phyloP scores from a whole-genome alignment of 805 yeast genomes.

The Cyberlindnera subsufficiens region DNA sequence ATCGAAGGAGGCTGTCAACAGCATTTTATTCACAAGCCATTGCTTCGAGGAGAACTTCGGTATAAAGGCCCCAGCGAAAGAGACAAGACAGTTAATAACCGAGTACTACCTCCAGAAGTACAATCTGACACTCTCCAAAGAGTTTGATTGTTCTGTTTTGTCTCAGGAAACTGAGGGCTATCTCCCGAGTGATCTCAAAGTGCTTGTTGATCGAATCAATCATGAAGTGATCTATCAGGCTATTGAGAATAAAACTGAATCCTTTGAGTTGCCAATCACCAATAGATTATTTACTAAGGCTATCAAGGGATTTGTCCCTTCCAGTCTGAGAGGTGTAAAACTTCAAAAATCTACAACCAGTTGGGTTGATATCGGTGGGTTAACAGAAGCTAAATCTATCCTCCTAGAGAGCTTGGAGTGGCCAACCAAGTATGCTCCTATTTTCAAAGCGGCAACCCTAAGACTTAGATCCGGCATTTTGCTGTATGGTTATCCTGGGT shows the following conservation, averaged over 20 bases:
- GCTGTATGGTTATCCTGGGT: conserved; percentile 94
- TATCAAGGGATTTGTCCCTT: conserved; percentile 66
- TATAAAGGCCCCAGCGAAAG: conserved; percentile 65
- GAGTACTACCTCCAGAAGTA: conserved; percentile 19
- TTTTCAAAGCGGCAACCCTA: conserved; percentile 83
- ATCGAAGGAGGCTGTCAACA: conserved; percentile 61
- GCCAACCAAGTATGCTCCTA: conserved; percentile 96
- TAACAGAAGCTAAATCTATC: conserved; percentile 66
- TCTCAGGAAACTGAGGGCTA: conserved; percentile 82
- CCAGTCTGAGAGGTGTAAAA: conserved; percentile 81
- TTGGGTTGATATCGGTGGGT: conserved; percentile 91
- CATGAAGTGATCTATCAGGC: conserved; percentile 34
- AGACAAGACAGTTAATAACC: conserved; percentile 45
- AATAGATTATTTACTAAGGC: conserved; percentile 47
- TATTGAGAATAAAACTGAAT: conserved; percentile 6
- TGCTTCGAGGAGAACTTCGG: conserved; percentile 57
- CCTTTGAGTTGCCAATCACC: conserved; percentile 12
- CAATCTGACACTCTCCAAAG: conserved; percentile 30
- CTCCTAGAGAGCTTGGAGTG: conserved; percentile 88
- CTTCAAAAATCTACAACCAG: conserved; percentile 65
- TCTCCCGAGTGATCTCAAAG: conserved; percentile 74
- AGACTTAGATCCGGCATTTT: conserved; percentile 85
- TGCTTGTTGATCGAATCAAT: conserved; percentile 62
- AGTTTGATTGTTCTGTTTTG: conserved; percentile 43
- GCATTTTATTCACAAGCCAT: conserved; percentile 58